Conservation (phyloP, 2,329 filamentous ascomycete species). For the Sordariomycetes sp. region DNA sequence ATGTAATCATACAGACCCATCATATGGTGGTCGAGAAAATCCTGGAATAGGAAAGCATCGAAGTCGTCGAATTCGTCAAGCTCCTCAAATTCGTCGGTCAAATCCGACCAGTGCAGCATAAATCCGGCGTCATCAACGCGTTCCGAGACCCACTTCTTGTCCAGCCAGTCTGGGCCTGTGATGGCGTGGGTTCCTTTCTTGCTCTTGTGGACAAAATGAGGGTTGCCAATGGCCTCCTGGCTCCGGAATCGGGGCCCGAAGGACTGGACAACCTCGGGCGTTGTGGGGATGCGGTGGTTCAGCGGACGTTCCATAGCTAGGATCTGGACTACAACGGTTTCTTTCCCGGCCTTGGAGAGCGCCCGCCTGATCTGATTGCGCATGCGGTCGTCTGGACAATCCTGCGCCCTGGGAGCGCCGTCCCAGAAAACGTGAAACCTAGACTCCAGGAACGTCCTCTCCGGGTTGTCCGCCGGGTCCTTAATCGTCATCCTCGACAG, state of each 20-base stretch:
- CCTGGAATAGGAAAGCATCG: not conserved
- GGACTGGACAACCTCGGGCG: not conserved
- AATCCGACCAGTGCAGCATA: not conserved
- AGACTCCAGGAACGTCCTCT: slow-evolving; percentile 1
- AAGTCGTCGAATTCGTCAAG: not conserved
- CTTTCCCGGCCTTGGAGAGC: not conserved
- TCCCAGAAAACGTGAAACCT: slow-evolving; percentile 2
- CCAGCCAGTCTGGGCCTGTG: slow-evolving; percentile 1
- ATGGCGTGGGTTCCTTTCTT: slow-evolving; percentile 2
- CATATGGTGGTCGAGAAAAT: not conserved
- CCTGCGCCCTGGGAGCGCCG: not conserved
- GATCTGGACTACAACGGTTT: slow-evolving; percentile 2
- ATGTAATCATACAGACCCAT: not conserved
- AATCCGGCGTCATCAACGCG: slow-evolving; percentile 1
- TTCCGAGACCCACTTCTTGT: slow-evolving; percentile 4
- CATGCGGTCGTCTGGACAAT: slow-evolving; percentile 1
- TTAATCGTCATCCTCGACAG: slow-evolving; percentile 2
- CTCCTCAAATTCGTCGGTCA: not conserved
- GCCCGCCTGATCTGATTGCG: slow-evolving; percentile 1
- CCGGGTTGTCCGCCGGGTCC: not conserved
- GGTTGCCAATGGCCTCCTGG: slow-evolving; percentile 1
- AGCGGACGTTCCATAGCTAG: not conserved
- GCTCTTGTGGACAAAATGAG: slow-evolving; percentile 2
- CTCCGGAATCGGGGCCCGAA: slow-evolving; percentile 3
- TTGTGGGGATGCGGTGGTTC: not conserved